A percentile compares a stretch with the other conserved stretches of the same genome.
These are phyloP conservation scores for Pezicula carpinea DNA, from an alignment of 2,329 filamentous ascomycete genomes.

Conservation along the genomic window DNA sequence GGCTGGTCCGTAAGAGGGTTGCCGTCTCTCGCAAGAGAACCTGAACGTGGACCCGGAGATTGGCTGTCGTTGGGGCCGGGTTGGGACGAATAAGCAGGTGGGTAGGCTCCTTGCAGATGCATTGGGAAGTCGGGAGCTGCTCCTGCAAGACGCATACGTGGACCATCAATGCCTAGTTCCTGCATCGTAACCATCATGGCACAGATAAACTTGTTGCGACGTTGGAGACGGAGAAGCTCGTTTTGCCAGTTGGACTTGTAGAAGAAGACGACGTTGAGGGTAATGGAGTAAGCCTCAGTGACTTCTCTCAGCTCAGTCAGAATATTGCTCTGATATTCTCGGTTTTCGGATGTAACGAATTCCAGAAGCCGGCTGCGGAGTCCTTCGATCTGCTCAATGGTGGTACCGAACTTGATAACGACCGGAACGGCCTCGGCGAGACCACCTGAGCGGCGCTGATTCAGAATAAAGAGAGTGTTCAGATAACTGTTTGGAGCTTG, in stretches of 20 bases:
- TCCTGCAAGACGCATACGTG: constrained; percentile 27
- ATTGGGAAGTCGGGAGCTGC: constrained; percentile 24
- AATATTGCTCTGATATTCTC: constrained; percentile 83
- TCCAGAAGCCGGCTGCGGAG: constrained; percentile 77
- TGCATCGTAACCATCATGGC: constrained; percentile 80
- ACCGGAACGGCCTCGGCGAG: constrained; percentile 83
- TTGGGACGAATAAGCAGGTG: constrained; percentile 7
- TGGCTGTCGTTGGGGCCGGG: constrained; percentile 3
- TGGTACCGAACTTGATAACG: constrained; percentile 83
- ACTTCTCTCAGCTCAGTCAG: constrained; percentile 79
- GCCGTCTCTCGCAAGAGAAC: constrained; percentile 33
- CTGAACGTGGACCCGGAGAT: constrained; percentile 19
- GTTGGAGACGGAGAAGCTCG: constrained; percentile 80
- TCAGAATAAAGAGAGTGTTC: constrained; percentile 90
- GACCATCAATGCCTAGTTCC: constrained; percentile 30
- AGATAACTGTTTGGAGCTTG: constrained; percentile 93
- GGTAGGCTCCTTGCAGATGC: constrained; percentile 24
- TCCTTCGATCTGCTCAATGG: constrained; percentile 74
- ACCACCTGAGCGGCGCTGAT: constrained; percentile 84
- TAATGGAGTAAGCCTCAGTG: constrained; percentile 78
- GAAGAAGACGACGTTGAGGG: constrained; percentile 91
- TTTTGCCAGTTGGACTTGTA: constrained; percentile 98
- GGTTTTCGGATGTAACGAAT: constrained; percentile 80
- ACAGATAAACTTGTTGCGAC: constrained; percentile 91
- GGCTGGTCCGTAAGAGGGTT: constrained; percentile 21